These are phyloP conservation scores for Candida incommunis DNA, from an alignment of 805 yeast genomes.

Conservation along the genomic window DNA sequence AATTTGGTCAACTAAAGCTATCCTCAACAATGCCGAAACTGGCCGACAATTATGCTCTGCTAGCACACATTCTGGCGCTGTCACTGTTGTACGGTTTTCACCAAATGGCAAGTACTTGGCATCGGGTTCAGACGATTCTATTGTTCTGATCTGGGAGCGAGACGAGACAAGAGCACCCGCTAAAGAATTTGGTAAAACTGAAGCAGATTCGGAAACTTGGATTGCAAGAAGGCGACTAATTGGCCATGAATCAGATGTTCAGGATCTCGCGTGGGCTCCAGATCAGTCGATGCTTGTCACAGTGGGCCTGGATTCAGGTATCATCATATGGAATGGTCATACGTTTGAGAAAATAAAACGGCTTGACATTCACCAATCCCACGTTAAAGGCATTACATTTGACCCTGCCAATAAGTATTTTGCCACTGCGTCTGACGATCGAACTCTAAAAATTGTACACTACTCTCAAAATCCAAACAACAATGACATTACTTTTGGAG, in stretches of 20 bases:
- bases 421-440: conserved; percentile 93
- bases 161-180: conserved; percentile 53
- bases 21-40: conserved; percentile 43
- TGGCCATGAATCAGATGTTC: conserved; percentile 96
- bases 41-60: conserved; percentile 61
- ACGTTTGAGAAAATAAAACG: conserved; percentile 83
- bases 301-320: conserved; percentile 87
- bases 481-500: conserved; percentile 64
- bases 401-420: conserved; percentile 98
- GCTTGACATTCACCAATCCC: conserved; percentile 86
- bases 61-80: conserved; percentile 95
- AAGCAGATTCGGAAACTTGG: conserved; percentile 84
- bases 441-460: conserved; percentile 77
- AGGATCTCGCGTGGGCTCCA: conserved; percentile 97
- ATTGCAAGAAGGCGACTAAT: conserved; percentile 80
- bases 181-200: conserved; percentile 45
- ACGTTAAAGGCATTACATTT: conserved; percentile 91
- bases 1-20: conserved; percentile 81
- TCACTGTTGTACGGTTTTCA: conserved; percentile 82
- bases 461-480: conserved; percentile 62
- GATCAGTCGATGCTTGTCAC: conserved; percentile 82
- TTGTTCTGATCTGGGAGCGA: conserved; percentile 81
- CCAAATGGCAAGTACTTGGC: conserved; percentile 88
- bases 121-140: conserved; percentile 90
- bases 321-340: conserved; percentile 84